Base-by-base conservation (phyloP, 768 basidiomycete species). In the Leccinum imitatum region DNA sequence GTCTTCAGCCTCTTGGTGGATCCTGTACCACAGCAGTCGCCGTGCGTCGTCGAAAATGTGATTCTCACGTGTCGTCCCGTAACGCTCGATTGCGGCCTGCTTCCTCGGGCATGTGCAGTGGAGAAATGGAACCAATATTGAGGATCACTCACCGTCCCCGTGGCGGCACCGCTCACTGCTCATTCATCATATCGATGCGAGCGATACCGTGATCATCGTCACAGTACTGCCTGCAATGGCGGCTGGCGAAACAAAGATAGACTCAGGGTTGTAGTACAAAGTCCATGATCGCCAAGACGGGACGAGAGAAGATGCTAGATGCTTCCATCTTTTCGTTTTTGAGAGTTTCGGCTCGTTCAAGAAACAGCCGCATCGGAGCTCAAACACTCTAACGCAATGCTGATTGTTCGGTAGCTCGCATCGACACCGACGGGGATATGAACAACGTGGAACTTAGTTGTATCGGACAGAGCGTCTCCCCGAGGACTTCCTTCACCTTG, bases 1-100 rank as follows among this genome's bases (percentile, higher is more conserved):
- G 48, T 65, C 67, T 44, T 60, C 17, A 41, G 17, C 10, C 48
- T 41, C 4, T 33, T 47, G 63, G 67, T 71, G 69, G 69, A 69
- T 70, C 69, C 69, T 64, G 48, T 66, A 53, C 61, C 61, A 70
- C 59, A 61, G 54, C 62, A 57, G 58, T 58, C 66, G 37, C 69
- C 69, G 67, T 61, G 41, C 54, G 3, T 58, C 54, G 41, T 61
- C 57, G 41, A 57, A 37, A 55, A 14, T 7, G 50, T 48, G 64
- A 71, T 66, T 62, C 69, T 59, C 69, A 62, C 58, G 57, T 65
- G 59, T 47, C 53, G 2, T n/a, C 35, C 48, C 53, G 57, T 30
- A 50, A 53, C 25, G 19, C 44, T 50, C 58, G 50, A 62, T 59
- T 55, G 19, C 53, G n/a, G 14, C 44, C 57, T 54, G 31, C 41